phyloP scores from a whole-genome alignment of 345 rosid species.

The Clarkia xantiana region DNA sequence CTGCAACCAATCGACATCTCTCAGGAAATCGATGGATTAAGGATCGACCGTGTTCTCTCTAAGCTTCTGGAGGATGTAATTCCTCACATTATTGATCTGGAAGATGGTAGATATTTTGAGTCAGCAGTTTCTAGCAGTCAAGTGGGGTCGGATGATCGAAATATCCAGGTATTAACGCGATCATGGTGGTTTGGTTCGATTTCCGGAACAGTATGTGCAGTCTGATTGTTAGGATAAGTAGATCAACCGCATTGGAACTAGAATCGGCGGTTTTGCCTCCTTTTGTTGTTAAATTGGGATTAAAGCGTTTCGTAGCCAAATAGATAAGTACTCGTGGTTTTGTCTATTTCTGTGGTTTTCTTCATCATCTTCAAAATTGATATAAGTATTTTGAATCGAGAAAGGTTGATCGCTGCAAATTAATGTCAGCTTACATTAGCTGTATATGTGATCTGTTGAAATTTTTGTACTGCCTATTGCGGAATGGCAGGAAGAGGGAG shows the following conservation, averaged over 20 bases:
- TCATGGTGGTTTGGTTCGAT: neutral
- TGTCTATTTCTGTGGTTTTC: neutral
- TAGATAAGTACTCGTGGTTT: neutral
- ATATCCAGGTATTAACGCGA: neutral
- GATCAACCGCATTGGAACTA: no score
- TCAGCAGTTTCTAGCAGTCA: constrained; percentile 14
- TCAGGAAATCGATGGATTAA: constrained; percentile 20
- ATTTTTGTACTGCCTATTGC: no score
- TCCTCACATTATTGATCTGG: constrained; percentile 29
- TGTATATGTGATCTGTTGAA: no score
- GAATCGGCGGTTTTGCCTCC: no score
- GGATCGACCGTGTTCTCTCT: constrained; percentile 40
- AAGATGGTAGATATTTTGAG: constrained; percentile 6
- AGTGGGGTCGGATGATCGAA: neutral
- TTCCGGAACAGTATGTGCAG: no score
- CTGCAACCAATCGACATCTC: constrained; percentile 10
- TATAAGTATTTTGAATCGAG: neutral
- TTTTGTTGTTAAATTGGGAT: neutral
- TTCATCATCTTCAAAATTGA: neutral
- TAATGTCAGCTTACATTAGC: no score
- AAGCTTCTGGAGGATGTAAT: constrained; percentile 39
- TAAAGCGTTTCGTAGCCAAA: neutral
- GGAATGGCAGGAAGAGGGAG: constrained; percentile 19
- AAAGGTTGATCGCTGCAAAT: neutral
- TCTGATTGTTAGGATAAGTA: no score